Percentiles rank a stretch among this genome's conserved stretches.
Conservation (phyloP, 345 rosid genomes). For the Rhodamnia rubescens region DNA sequence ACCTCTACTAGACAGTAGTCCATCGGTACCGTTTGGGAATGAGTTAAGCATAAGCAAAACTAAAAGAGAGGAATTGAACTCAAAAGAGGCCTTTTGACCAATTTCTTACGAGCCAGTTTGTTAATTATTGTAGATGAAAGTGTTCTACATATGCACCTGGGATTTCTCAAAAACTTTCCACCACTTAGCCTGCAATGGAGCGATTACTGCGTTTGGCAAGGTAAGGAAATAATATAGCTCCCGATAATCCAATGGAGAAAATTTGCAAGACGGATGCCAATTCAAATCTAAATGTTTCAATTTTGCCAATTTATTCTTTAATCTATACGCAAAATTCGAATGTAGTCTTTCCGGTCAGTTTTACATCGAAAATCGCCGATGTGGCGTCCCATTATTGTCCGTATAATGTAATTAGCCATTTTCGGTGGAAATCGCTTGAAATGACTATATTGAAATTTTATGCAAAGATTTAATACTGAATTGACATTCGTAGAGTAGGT, state of each 20-base stretch:
- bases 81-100: neutral
- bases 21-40: neutral
- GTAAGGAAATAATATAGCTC: neutral
- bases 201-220: neutral
- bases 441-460: too few species aligned
- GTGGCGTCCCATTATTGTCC: too few species aligned
- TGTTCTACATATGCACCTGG: neutral
- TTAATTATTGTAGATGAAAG: neutral
- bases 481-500: neutral
- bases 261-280: neutral
- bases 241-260: neutral
- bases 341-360: too few species aligned
- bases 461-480: too few species aligned
- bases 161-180: neutral
- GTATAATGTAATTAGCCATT: too few species aligned
- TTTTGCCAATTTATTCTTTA: neutral
- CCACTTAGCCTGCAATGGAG: neutral
- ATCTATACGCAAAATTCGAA: too few species aligned
- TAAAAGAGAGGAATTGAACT: neutral
- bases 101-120: neutral
- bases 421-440: rapidly evolving
- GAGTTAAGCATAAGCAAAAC: neutral
- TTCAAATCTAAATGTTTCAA: too few species aligned
- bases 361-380: too few species aligned
- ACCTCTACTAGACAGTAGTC: neutral